A percentile compares a stretch with the other conserved stretches of the same genome.
phyloP scores from a whole-genome alignment of 2,329 filamentous ascomycete genomes.

The Aspergillus terreus region DNA sequence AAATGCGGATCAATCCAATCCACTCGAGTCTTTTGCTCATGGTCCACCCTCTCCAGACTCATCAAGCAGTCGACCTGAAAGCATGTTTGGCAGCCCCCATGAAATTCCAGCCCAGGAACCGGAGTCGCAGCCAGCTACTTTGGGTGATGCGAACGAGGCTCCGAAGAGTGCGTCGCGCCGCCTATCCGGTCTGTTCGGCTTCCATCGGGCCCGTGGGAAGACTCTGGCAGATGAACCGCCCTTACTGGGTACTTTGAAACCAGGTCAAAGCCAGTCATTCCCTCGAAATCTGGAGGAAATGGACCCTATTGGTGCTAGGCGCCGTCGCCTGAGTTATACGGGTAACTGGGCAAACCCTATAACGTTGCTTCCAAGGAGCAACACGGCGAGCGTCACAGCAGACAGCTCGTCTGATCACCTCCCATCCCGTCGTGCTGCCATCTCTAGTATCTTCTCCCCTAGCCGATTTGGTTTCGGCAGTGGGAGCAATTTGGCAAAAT shows the following conservation, averaged over 20 bases:
- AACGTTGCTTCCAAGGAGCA: constrained; percentile 45
- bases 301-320: constrained; percentile 48
- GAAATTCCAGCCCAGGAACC: constrained; percentile 38
- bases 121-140: constrained; percentile 31
- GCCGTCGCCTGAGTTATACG: constrained; percentile 56
- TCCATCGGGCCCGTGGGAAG: constrained; percentile 60
- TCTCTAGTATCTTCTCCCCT: constrained; percentile 43
- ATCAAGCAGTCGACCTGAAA: constrained; percentile 41
- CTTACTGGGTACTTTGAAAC: constrained; percentile 55
- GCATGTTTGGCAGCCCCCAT: constrained; percentile 45
- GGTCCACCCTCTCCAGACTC: constrained; percentile 44
- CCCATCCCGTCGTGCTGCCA: constrained; percentile 37
- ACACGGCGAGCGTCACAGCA: constrained; percentile 39
- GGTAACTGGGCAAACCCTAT: constrained; percentile 52
- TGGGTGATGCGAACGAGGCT: constrained; percentile 29
- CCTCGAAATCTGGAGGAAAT: constrained; percentile 52
- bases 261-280: constrained; percentile 61
- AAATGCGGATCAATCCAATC: constrained; percentile 26
- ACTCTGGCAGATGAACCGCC: constrained; percentile 58
- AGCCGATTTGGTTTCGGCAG: constrained; percentile 36
- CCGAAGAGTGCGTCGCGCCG: constrained; percentile 47
- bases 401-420: constrained; percentile 40
- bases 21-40: constrained; percentile 31
- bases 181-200: constrained; percentile 56
- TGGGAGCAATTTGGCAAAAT: constrained; percentile 24